These are phyloP conservation scores for Ganoderma lingzhi DNA, from an alignment of 1,284 basidiomycete genomes.

Conservation along the genomic window DNA sequence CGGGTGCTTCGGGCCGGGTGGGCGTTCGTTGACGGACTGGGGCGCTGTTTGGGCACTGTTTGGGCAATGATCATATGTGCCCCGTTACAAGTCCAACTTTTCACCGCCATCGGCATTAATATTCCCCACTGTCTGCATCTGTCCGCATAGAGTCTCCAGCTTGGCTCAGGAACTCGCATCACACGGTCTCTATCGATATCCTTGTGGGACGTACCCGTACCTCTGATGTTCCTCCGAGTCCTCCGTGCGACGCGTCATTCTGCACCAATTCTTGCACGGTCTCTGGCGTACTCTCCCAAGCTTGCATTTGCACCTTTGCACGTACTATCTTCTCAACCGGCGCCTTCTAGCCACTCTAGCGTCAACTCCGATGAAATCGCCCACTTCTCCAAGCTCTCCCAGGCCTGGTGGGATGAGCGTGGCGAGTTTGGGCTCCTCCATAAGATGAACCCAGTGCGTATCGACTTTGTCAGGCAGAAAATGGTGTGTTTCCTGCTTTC, in stretches of 20 bases:
- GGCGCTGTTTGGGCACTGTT: too few species aligned
- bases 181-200: background rate
- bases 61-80: background rate
- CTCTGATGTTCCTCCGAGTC: background rate
- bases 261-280: background rate
- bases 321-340: background rate
- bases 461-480: slow-evolving; percentile 89
- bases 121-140: background rate
- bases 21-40: too few species aligned
- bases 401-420: slow-evolving; percentile 96
- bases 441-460: slow-evolving; percentile 93
- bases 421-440: slow-evolving; percentile 94
- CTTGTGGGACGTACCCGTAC: background rate
- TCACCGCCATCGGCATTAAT: background rate
- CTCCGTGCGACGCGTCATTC: background rate
- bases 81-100: background rate
- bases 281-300: background rate
- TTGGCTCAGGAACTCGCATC: background rate
- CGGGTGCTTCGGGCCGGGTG: too few species aligned
- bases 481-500: slow-evolving; percentile 43
- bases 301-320: background rate
- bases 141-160: background rate
- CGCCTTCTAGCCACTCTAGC: slow-evolving; percentile 38
- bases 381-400: slow-evolving; percentile 92
- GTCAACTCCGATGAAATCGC: slow-evolving; percentile 88